Conservation (phyloP, 345 rosid genomes). For the Melaleuca quinquenervia region DNA sequence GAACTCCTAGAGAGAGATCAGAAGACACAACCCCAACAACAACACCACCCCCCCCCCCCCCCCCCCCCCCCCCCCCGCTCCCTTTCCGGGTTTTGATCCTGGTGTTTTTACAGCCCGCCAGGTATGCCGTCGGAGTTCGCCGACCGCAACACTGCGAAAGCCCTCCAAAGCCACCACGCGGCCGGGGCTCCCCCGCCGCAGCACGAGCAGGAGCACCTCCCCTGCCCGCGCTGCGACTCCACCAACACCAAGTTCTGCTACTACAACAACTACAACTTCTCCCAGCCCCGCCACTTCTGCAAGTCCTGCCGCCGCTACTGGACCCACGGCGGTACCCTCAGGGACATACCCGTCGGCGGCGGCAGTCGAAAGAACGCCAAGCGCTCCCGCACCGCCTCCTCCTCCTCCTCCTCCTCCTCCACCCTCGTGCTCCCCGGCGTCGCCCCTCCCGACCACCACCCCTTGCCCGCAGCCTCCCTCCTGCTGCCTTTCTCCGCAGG, state of each 20-base stretch:
- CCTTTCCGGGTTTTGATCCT: too few relatives aligned
- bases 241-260: conserved; percentile 90
- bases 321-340: conserved; percentile 94
- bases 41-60: too few relatives aligned
- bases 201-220: conserved; percentile 77
- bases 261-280: conserved; percentile 92
- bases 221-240: conserved; percentile 93
- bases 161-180: conserved; percentile 5
- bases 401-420: conserved; percentile 23
- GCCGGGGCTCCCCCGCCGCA: conserved; percentile 15
- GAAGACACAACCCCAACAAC: too few relatives aligned
- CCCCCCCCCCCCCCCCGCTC: too few relatives aligned
- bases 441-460: background rate
- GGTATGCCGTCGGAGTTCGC: conserved; percentile 14
- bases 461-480: background rate
- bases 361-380: conserved; percentile 81
- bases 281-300: conserved; percentile 99
- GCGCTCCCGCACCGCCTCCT: conserved; percentile 44
- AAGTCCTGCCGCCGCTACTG: conserved; percentile 95
- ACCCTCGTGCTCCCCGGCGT: conserved; percentile 20
- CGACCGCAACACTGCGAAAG: conserved; percentile 15
- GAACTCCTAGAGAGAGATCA: background rate
- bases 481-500: conserved; percentile 28
- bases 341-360: conserved; percentile 93
- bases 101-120: background rate